Evolutionary conservation across 2,329 filamentous ascomycete genomes (phyloP).

Genomic region (Aureobasidium zeae): DNA sequence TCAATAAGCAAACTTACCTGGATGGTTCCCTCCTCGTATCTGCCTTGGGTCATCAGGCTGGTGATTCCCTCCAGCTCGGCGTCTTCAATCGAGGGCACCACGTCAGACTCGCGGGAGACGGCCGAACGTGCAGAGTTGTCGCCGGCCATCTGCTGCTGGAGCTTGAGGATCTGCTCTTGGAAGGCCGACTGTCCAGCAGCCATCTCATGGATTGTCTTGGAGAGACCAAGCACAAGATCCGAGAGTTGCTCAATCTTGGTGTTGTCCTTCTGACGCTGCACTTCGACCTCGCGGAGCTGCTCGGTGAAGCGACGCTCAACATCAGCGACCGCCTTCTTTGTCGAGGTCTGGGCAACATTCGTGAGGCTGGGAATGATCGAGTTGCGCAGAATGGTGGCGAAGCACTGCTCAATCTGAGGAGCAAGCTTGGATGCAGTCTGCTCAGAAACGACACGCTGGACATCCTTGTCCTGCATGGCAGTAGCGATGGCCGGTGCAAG

Average conservation of each 20-base stretch:
- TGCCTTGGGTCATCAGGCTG: constrained; percentile 49
- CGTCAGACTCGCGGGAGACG: constrained; percentile 23
- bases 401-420: constrained; percentile 57
- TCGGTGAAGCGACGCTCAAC: constrained; percentile 52
- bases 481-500: constrained; percentile 59
- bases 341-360: constrained; percentile 41
- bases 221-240: constrained; percentile 55
- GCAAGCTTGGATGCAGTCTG: constrained; percentile 59
- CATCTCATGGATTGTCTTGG: constrained; percentile 62
- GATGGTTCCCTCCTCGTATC: constrained; percentile 35
- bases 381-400: constrained; percentile 48
- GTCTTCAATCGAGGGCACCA: constrained; percentile 40
- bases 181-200: constrained; percentile 58
- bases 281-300: constrained; percentile 44
- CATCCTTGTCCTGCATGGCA: constrained; percentile 63
- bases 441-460: constrained; percentile 64
- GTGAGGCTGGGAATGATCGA: constrained; percentile 45
- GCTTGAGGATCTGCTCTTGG: constrained; percentile 45
- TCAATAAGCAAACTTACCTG: constrained; percentile 19
- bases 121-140: constrained; percentile 13
- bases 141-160: constrained; percentile 34
- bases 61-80: constrained; percentile 55
- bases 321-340: constrained; percentile 58
- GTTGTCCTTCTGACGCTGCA: constrained; percentile 44
- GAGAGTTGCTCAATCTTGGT: constrained; percentile 67